Evolutionary conservation across 805 yeast species (phyloP).

Genomic region (Candida caryicola): DNA sequence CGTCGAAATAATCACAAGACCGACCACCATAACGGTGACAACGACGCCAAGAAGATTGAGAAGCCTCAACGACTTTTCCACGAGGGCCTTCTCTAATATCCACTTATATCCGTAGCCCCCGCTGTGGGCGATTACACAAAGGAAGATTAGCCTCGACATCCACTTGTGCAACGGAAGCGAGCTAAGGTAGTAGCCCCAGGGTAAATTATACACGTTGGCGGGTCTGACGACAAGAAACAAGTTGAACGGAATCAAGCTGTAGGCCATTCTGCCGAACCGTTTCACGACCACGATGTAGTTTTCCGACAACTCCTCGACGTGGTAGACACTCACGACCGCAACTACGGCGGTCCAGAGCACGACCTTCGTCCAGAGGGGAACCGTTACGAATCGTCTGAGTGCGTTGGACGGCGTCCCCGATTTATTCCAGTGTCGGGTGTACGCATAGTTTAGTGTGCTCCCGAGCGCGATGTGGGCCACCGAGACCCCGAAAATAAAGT

Average conservation of each 20-base stretch:
- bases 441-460: conserved; percentile 27
- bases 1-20: conserved; percentile 46
- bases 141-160: conserved; percentile 58
- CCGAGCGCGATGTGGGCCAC: conserved; percentile 37
- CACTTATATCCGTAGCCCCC: conserved; percentile 51
- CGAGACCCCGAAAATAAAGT: conserved; percentile 44
- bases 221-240: conserved; percentile 58
- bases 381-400: conserved; percentile 3
- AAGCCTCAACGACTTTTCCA: conserved; percentile 29
- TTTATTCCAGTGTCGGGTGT: conserved; percentile 34
- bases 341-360: conserved; percentile 32
- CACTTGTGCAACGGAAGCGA: conserved; percentile 64
- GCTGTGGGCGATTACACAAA: conserved; percentile 48
- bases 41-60: conserved; percentile 55
- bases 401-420: conserved; percentile 22
- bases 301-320: conserved; percentile 29
- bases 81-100: conserved; percentile 35
- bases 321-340: conserved; percentile 27
- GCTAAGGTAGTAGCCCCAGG: conserved; percentile 49
- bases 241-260: conserved; percentile 56
- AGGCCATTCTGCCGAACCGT: conserved; percentile 61
- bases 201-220: conserved; percentile 17
- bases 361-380: conserved; percentile 35
- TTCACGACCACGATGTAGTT: conserved; percentile 43
- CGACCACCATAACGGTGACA: conserved; percentile 31